Evolutionary conservation across 768 basidiomycete species (phyloP), one percentile per base, ranked within the genome.

Genomic region (Tylopilus sp.): DNA sequence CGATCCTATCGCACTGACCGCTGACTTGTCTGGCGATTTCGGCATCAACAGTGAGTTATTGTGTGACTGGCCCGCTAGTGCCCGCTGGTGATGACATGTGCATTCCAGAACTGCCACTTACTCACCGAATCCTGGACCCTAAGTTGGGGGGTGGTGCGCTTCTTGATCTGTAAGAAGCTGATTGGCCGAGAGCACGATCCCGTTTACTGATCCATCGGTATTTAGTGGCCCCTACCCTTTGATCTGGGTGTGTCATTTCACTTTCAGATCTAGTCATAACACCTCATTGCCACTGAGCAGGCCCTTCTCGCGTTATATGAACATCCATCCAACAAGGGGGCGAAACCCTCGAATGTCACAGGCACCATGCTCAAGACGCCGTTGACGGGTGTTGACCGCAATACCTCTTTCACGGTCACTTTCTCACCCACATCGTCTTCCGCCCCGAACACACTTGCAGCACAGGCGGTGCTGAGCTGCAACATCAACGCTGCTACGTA

Each of bases 281-380:
- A 25, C 33, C 25, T 58, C 50, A 69, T 42, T 20, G 21, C n/a
- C 4, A 38, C n/a, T 46, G 17, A 12, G 22, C 60, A 90, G 89
- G 82, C 88, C 18, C 83, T 92, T 62, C 73, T 92, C 47, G 76
- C 80, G 0, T 73, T 94, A 18, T 92, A 88, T 65, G 91, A 93
- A 61, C 77, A 91, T 67, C 84, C 87, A 11, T 72, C 72, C n/a
- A 93, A 94, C 70, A 76, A 82, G 59, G 65, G 69, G 44, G 68
- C 74, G 22, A 68, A 67, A 9, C 89, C 91, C 2, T 76, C 80
- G 1, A 70, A 72, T 47, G 74, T 93, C 51, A 77, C 71, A 6
- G 85, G 78, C n/a, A 74, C 81, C 38, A 92, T 94, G 77, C 65
- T 91, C 50, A 88, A 88, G 62, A 88, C 88, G 12, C 80, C 81